Evolutionary conservation across 495 filamentous ascomycete genomes (phyloP).

Genomic region (Amorphotheca resinae): DNA sequence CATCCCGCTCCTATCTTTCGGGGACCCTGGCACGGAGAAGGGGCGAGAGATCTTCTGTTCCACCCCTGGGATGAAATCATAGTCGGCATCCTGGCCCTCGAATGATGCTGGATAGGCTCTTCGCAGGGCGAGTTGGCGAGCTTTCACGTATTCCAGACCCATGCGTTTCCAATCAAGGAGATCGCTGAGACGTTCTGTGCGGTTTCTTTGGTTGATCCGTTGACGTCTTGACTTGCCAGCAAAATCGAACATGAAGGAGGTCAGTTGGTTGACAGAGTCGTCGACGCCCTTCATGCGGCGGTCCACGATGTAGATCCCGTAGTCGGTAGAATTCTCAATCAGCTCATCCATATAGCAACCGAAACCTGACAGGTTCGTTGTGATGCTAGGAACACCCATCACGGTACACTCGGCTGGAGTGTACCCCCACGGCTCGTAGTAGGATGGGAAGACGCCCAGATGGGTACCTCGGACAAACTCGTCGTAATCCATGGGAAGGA

Average conservation of each 20-base stretch:
- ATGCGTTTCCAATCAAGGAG: constrained; percentile 98
- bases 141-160: constrained; percentile 98
- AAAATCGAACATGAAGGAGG: constrained; percentile 90
- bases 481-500: constrained; percentile 92
- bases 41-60: constrained; percentile 90
- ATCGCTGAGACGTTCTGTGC: constrained; percentile 92
- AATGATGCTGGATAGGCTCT: constrained; percentile 63
- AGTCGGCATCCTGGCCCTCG: constrained; percentile 5
- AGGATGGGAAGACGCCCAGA: constrained; percentile 88
- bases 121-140: constrained; percentile 79
- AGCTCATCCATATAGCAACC: constrained; percentile 99
- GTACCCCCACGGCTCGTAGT: constrained; percentile 99
- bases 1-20: constrained; percentile 83
- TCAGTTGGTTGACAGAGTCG: constrained; percentile 90
- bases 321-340: constrained; percentile 94
- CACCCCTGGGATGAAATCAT: constrained; percentile 33
- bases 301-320: constrained; percentile 98
- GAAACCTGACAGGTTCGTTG: constrained; percentile 93
- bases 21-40: constrained; percentile 85
- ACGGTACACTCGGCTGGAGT: constrained; percentile 97
- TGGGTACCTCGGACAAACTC: constrained; percentile 97
- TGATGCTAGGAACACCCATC: constrained; percentile 98
- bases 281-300: constrained; percentile 92
- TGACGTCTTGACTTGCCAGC: constrained; percentile 87
- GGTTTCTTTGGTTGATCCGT: constrained; percentile 95